Evolutionary conservation across 148 eudicot genomes (phyloP).

Genomic region (Vaccinium corymbosum): DNA sequence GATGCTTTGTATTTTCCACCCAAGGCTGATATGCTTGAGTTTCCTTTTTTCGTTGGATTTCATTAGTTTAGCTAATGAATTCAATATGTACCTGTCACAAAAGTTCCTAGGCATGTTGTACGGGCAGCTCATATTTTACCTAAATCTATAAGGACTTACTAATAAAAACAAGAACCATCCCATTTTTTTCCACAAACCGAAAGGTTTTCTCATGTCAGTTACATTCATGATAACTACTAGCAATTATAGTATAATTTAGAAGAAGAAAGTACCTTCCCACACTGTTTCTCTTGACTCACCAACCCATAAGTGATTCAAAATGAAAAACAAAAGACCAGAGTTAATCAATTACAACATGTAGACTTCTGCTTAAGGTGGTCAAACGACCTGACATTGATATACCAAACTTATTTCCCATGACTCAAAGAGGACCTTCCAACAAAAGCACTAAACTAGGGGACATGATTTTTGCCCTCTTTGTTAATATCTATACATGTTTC

Average conservation of each 20-base stretch:
- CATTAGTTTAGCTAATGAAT: not conserved
- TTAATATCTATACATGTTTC: too few relatives aligned
- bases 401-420: too few relatives aligned
- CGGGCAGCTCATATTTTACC: not conserved
- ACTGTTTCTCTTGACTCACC: not conserved
- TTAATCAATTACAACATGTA: not conserved
- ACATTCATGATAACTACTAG: not conserved
- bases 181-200: not conserved
- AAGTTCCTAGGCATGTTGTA: not conserved
- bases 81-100: not conserved
- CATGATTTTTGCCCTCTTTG: too few relatives aligned
- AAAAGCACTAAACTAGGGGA: too few relatives aligned
- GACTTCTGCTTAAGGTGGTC: too few relatives aligned
- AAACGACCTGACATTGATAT: too few relatives aligned
- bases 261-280: not conserved
- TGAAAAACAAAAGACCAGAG: not conserved
- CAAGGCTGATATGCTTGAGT: not conserved
- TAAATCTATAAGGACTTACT: not conserved
- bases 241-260: not conserved
- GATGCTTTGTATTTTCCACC: not conserved
- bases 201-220: not conserved
- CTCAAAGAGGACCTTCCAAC: too few relatives aligned
- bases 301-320: not conserved
- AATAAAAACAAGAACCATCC: not conserved
- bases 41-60: not conserved